Evolutionary conservation across 345 rosid genomes (phyloP).

Genomic region (Sisymbrium altissimum): DNA sequence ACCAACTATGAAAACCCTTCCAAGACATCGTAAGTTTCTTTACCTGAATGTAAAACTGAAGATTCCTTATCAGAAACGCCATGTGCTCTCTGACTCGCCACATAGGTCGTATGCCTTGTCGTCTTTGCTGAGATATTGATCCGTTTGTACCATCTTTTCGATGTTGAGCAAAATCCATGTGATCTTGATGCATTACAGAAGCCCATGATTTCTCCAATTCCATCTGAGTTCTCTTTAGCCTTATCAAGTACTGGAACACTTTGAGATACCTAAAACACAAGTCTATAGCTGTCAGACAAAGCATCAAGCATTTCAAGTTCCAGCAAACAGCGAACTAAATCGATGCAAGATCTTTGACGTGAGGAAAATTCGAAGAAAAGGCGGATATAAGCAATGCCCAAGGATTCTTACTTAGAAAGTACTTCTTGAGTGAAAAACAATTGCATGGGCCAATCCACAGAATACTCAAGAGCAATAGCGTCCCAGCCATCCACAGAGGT

Average conservation of each 20-base stretch:
- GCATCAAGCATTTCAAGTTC: background rate
- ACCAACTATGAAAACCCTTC: background rate
- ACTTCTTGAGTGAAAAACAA: constrained; percentile 93
- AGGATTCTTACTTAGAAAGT: constrained; percentile 70
- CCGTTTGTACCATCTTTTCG: constrained; percentile 49
- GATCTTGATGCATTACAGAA: constrained; percentile 95
- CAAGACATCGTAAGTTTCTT: constrained; percentile 1
- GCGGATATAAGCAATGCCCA: background rate
- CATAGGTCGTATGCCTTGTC: constrained; percentile 81
- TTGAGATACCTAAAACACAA: constrained; percentile 62
- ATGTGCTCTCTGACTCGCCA: constrained; percentile 98
- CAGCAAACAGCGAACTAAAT: constrained; percentile 19
- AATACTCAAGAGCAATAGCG: constrained; percentile 85
- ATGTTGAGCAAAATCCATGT: constrained; percentile 67
- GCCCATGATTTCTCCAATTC: constrained; percentile 99
- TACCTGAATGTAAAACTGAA: constrained; percentile 97
- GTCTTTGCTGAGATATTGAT: constrained; percentile 63
- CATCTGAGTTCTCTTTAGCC: constrained; percentile 92
- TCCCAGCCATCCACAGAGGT: constrained; percentile 85
- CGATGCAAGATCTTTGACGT: background rate
- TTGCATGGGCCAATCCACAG: constrained; percentile 95
- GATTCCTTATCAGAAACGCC: constrained; percentile 95
- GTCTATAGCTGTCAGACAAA: constrained; percentile 18
- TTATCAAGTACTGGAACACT: constrained; percentile 85
- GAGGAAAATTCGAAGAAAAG: background rate